Evolutionary conservation across 1,139 yeast genomes (phyloP), one percentile per base, ranked within the genome.

Genomic region (Suhomyces guaymorum): DNA sequence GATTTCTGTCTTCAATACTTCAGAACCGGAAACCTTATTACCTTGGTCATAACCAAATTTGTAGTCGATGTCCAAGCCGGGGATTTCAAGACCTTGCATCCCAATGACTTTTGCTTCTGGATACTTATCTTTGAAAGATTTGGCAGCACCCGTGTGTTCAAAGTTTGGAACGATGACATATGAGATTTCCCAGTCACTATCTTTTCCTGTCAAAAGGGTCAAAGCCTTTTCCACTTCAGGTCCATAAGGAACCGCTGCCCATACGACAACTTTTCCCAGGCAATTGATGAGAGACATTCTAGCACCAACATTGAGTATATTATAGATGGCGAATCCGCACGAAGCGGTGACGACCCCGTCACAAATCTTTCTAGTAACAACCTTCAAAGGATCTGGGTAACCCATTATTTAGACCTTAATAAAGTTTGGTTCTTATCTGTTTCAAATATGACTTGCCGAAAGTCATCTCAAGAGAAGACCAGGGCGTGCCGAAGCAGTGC

Each of bases 191-290:
- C 59, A 59, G 28, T 59, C 61, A 4, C 26, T 34, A 25, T 40
- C 30, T 6, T n/a, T 12, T 1, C 64, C 69, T 2, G 65, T 55
- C 25, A 68, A 57, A 15, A 63, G 51, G 28, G 66, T 53, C 28
- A 78, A 51, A 4, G 69, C 63, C 25, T 62, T 60, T 15, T 68
- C 55, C 5, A 75, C 73, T 21, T 59, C 65, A 5, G 67, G 63
- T 2, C 79, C 77, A 48, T 70, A 75, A 1, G 88, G 88, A 32
- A 81, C 66, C 0, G 88, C 81, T 5, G 81, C 73, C 73, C 81
- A 77, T 7, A 82, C 74, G 5, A 78, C 57, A 16, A 79, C 60
- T 33, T 61, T 58, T 30, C 59, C 55, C 25, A 66, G 55, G 38
- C 61, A 54, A 33, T 72, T 60, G 42, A 70, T 55, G n/a, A 79